These are phyloP conservation scores for Scenedesmus sp. DNA, from an alignment of 163 green algal genomes.

Conservation along the genomic window DNA sequence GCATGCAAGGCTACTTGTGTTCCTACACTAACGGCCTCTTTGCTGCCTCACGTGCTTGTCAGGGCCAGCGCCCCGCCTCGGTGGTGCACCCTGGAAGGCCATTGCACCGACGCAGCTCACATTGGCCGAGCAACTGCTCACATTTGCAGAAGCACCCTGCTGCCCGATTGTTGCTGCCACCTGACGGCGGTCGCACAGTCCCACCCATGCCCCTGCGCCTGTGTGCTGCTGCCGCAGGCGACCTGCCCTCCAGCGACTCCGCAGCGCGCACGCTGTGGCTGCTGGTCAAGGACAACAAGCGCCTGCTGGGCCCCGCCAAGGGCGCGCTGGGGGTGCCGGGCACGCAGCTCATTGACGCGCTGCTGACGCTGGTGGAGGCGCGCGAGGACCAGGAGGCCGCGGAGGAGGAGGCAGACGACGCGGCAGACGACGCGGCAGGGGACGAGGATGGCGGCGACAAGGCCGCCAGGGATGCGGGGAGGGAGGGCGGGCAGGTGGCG, in stretches of 20 bases:
- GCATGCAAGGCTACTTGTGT: too few species aligned
- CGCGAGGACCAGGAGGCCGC: not conserved
- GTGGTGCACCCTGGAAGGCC: too few species aligned
- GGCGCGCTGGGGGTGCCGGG: constrained; percentile 52
- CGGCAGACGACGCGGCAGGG: not conserved
- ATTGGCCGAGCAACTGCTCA: too few species aligned
- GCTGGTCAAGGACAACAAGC: constrained; percentile 55
- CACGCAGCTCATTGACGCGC: constrained; percentile 45
- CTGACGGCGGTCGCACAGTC: too few species aligned
- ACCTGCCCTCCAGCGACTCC: constrained; percentile 33
- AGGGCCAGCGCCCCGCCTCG: too few species aligned
- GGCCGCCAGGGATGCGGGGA: not conserved
- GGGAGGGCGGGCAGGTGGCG: not conserved
- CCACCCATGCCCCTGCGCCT: not conserved
- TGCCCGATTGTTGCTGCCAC: too few species aligned
- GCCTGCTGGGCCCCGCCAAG: constrained; percentile 43
- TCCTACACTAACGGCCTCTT: too few species aligned
- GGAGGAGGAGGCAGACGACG: constrained; percentile 25
- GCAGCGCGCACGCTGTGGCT: constrained; percentile 52
- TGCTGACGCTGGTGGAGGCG: constrained; percentile 57
- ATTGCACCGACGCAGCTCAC: too few species aligned
- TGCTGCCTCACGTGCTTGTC: too few species aligned
- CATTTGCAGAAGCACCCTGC: too few species aligned
- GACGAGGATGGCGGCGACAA: constrained; percentile 16
- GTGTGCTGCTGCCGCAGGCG: constrained; percentile 12